Conservation (phyloP, 257 asterid species). For the Thymus mandschuricus region DNA sequence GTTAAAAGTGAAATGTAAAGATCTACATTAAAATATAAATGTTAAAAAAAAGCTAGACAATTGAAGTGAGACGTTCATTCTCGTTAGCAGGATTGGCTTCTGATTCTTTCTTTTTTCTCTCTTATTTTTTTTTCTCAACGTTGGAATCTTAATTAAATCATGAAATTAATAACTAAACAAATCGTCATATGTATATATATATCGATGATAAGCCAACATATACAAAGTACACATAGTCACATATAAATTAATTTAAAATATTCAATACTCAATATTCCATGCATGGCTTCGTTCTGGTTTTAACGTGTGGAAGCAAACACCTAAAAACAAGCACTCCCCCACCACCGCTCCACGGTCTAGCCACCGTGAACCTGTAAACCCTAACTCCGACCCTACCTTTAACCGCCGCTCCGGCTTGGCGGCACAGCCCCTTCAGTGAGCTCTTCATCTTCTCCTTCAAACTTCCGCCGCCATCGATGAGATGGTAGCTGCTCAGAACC, state of each 20-base stretch:
- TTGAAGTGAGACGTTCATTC: no score
- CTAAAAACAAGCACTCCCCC: conserved; percentile 36
- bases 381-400: conserved; percentile 32
- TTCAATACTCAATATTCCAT: neutral
- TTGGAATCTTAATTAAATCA: no score
- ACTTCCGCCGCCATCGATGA: conserved; percentile 34
- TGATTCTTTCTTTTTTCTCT: no score
- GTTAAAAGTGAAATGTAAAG: no score
- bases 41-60: no score
- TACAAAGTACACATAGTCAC: neutral
- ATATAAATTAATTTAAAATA: neutral
- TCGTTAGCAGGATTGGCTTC: no score
- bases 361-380: conserved; percentile 40
- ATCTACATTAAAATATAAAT: no score
- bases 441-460: conserved; percentile 37
- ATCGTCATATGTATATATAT: no score
- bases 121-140: no score
- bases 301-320: conserved; percentile 43
- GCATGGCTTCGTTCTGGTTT: neutral
- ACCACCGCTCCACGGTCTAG: conserved; percentile 34
- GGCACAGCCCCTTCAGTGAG: conserved; percentile 20
- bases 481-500: conserved; percentile 49
- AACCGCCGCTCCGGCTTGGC: conserved; percentile 3
- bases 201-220: neutral
- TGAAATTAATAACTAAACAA: no score